phyloP scores from a whole-genome alignment of 345 rosid species.

The Cardiospermum halicacabum region DNA sequence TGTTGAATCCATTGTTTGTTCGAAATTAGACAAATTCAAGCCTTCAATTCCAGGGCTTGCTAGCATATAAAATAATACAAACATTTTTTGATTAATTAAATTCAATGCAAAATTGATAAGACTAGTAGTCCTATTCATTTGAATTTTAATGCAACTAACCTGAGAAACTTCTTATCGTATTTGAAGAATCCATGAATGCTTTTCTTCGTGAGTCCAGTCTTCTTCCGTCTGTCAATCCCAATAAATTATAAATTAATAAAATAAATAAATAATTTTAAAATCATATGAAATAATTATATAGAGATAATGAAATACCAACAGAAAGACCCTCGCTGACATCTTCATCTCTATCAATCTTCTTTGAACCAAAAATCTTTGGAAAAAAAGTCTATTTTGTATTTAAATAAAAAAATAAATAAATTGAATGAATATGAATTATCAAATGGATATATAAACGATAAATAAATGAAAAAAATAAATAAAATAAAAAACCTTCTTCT shows the following conservation, averaged over 20 bases:
- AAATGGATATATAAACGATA: neutral
- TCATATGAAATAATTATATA: neutral
- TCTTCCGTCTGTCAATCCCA: conserved; percentile 39
- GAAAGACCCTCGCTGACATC: conserved; percentile 22
- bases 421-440: too few species aligned
- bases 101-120: conserved; percentile 24
- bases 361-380: conserved; percentile 71
- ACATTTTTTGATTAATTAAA: conserved; percentile 1
- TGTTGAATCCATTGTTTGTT: conserved; percentile 39
- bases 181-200: conserved; percentile 45
- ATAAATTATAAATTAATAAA: neutral
- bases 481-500: conserved; percentile 54
- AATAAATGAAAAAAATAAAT: neutral
- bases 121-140: conserved; percentile 8
- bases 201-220: conserved; percentile 32
- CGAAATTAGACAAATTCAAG: conserved; percentile 59
- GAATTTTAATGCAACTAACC: conserved; percentile 29
- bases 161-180: conserved; percentile 56
- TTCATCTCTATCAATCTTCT: conserved; percentile 35
- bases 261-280: neutral
- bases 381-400: conserved; percentile 38
- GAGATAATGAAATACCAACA: conserved; percentile 25
- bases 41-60: conserved; percentile 66
- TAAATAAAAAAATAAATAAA: neutral
- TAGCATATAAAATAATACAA: conserved; percentile 19